A percentile compares a stretch with the other conserved stretches of the same genome.
phyloP scores from a whole-genome alignment of 1,139 yeast genomes.

The Arxiozyma telluris region DNA sequence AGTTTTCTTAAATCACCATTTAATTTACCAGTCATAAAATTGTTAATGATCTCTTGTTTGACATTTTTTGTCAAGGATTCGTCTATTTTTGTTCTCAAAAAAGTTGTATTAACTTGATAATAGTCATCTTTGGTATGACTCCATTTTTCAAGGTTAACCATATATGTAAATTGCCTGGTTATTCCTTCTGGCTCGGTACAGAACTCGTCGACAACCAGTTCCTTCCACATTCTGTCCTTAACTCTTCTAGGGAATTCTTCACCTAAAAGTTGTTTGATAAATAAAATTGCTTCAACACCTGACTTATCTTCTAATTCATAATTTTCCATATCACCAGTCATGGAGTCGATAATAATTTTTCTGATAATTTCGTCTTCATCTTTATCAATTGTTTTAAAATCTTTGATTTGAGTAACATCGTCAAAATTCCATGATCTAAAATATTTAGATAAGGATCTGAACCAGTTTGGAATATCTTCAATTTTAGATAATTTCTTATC shows the following conservation, averaged over 20 bases:
- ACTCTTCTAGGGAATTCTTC: not conserved
- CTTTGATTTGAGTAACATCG: not conserved
- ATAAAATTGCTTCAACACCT: not conserved
- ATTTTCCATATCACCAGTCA: not conserved
- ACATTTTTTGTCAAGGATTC: not conserved
- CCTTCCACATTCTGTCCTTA: conserved; percentile 1
- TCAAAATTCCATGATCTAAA: not conserved
- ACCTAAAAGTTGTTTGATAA: not conserved
- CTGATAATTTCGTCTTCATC: not conserved
- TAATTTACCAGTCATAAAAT: not conserved
- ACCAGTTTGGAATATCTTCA: conserved; percentile 2
- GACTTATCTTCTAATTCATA: not conserved
- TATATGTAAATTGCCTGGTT: not conserved
- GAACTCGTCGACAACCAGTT: not conserved
- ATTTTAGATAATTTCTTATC: not conserved
- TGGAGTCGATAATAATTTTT: not conserved
- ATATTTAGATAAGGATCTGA: not conserved
- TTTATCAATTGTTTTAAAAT: not conserved
- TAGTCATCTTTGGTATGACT: not conserved
- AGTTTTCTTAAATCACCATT: not conserved
- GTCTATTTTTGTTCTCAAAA: not conserved
- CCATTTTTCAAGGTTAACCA: not conserved
- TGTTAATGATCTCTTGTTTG: not conserved
- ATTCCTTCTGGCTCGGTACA: not conserved
- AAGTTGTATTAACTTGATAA: not conserved